These are phyloP conservation scores for Umbelopsis vinacea DNA, from an alignment of 192 early-diverging fungal species.

Conservation along the genomic window DNA sequence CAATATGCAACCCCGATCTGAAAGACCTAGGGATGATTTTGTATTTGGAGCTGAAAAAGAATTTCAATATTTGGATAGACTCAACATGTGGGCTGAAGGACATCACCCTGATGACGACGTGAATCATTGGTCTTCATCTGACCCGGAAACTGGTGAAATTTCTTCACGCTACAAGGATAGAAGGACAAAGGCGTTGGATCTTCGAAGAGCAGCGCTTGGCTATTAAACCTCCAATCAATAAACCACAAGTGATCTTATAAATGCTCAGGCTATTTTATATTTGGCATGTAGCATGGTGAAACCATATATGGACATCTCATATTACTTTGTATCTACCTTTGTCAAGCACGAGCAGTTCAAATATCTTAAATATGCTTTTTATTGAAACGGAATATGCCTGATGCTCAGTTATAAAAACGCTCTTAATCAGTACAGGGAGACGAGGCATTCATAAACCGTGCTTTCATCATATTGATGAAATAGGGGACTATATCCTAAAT, in stretches of 20 bases:
- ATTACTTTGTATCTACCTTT: too few relatives aligned
- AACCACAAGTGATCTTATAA: not conserved
- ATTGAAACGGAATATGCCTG: not conserved
- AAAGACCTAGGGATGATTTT: not conserved
- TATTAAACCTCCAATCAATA: constrained; percentile 20
- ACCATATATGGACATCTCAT: too few relatives aligned
- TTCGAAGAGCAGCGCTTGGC: constrained; percentile 34
- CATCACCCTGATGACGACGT: not conserved
- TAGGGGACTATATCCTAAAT: not conserved
- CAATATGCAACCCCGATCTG: not conserved
- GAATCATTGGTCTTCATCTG: not conserved
- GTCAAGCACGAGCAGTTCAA: too few relatives aligned
- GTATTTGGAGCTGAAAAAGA: constrained; percentile 29
- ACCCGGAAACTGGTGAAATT: constrained; percentile 17
- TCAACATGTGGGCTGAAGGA: constrained; percentile 41
- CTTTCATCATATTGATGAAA: not conserved
- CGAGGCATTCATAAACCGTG: not conserved
- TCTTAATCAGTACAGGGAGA: not conserved
- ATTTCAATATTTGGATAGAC: constrained; percentile 33
- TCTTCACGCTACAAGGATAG: constrained; percentile 29
- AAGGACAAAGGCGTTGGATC: constrained; percentile 15
- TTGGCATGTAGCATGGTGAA: too few relatives aligned
- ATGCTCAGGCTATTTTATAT: too few relatives aligned
- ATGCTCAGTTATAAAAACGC: too few relatives aligned
- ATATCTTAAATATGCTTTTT: too few relatives aligned